Base-by-base conservation (phyloP, 306 rosid species). In the Citrullus amarus region DNA sequence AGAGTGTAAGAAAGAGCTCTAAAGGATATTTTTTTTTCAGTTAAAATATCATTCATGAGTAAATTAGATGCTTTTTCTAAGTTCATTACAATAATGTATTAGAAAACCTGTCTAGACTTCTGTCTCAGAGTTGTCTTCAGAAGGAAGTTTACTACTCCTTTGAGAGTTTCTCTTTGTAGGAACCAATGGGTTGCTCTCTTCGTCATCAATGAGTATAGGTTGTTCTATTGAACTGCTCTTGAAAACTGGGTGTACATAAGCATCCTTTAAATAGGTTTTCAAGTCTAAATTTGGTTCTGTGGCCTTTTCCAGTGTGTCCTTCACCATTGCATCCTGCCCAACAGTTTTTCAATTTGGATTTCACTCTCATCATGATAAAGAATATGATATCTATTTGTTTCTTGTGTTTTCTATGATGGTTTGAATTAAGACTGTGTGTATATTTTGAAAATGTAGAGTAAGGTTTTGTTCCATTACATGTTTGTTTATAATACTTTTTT, bases 321-420 rank as follows among this genome's bases (percentile, higher is more conserved):
- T 94, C 88, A 94, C 92, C 97, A 90, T 88, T 18, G 98, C 97
- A 43, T 94, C 96, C 98, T 90, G 93, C 4, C 54, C 88, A 55
- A 41, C 74, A 80, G 81, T 79, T 77, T 25, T 17, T 70, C 79
- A 76, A 60, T 15, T 38, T 60, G 18, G 12, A 76, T 54, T 18
- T 32, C 57, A 66, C 16, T 75, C 18, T 30, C 28, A 25, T 9
- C n/a, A 22, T 5, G 46, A 46, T 6, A 61, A 36, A 1, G 13
- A 11, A 17, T 14, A 68, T 41, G 32, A 0, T 48, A 48, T 14
- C 46, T 7, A 8, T 7, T 39, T 2, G 8, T 32, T 39, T 39
- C 44, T 39, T 39, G 44, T 39, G 44, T 17, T 7, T 17, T 69
- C 51, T 11, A 2, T 2, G 51, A 46, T 46, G 51, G 5, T 46